Evolutionary conservation across 768 basidiomycete species (phyloP).

Genomic region (Mycena amicta): DNA sequence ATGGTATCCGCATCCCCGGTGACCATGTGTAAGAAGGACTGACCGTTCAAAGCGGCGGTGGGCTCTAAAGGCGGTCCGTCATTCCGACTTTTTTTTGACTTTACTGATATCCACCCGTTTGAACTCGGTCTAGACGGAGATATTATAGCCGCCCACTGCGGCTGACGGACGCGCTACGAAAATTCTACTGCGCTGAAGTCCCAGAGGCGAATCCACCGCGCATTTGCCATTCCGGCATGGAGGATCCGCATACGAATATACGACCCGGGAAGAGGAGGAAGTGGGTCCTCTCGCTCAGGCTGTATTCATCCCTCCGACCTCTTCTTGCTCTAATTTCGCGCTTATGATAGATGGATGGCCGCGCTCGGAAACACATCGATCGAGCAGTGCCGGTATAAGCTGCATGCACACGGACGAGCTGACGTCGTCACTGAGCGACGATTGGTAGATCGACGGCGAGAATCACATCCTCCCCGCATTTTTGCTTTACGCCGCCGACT

Average conservation of each 20-base stretch:
- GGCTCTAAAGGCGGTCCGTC: too few species aligned
- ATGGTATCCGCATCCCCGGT: too few species aligned
- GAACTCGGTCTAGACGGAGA: too few species aligned
- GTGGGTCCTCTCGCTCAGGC: constrained; percentile 6
- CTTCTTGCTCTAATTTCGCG: neutral
- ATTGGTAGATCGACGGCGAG: constrained; percentile 10
- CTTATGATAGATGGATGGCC: constrained; percentile 3
- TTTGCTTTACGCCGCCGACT: too few species aligned
- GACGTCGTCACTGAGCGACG: constrained; percentile 13
- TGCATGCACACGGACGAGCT: constrained; percentile 16
- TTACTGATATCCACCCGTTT: too few species aligned
- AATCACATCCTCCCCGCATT: too few species aligned
- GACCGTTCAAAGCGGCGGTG: too few species aligned
- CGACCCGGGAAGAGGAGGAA: constrained; percentile 16
- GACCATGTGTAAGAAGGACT: too few species aligned
- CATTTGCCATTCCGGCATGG: neutral
- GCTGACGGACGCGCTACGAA: neutral
- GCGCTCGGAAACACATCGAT: constrained; percentile 13
- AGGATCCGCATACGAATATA: neutral
- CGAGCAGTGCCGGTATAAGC: constrained; percentile 13
- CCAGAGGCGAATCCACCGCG: neutral
- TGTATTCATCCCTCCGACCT: neutral
- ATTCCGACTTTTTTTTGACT: too few species aligned
- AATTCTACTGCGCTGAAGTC: constrained; percentile 18
- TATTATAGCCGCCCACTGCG: neutral